Base-by-base conservation (phyloP, 2,329 filamentous ascomycete species). In the Myriosclerotinia duriaeana region DNA sequence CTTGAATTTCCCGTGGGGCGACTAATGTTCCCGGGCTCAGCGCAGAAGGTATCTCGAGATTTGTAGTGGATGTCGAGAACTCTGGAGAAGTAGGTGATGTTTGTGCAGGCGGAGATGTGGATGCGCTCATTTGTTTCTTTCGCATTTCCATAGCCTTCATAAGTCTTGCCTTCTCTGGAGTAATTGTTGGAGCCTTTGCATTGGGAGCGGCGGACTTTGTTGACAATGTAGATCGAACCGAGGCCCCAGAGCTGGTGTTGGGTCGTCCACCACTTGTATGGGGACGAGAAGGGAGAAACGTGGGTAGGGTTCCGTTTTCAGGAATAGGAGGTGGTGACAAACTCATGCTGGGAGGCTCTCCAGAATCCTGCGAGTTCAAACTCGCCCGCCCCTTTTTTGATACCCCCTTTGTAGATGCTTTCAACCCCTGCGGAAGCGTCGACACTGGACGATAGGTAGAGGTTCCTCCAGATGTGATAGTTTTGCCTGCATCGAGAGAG, bases 81-180 rank as follows among this genome's bases (percentile, higher is more conserved):
- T 60, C 60, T 63, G 68, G 48, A 14, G 66, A 59, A 26, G 48
- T 53, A 8, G 66, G 65, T 11, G 53, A 34, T 12, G 44, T 42
- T 54, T 59, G 54, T n/a, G 62, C 34, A 22, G 68, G 63, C 22
- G 54, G 53, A 50, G 67, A 60, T 26, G 54, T 48, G 50, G 66
- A 58, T 40, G 71, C 75, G 61, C 78, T 78, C 74, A 89, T 87
- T 77, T 92, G 93, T 78, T 90, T 92, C 78, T 96, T 95, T 63
- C 94, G 86, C 72, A 97, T 79, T 78, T 97, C 91, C 79, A 97
- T 84, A 9, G 95, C 95, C 80, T 96, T 97, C 91, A 97, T 93
- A 69, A 99, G 81, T 65, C 95, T 85, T 68, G 91, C 87, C 80
- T 96, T 98, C 77, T 99, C 95, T 0, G 92, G 91, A 1, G 92